Percentiles rank a stretch among this genome's conserved stretches.
Conservation (phyloP, 148 eudicot species). For the Drosera capensis region DNA sequence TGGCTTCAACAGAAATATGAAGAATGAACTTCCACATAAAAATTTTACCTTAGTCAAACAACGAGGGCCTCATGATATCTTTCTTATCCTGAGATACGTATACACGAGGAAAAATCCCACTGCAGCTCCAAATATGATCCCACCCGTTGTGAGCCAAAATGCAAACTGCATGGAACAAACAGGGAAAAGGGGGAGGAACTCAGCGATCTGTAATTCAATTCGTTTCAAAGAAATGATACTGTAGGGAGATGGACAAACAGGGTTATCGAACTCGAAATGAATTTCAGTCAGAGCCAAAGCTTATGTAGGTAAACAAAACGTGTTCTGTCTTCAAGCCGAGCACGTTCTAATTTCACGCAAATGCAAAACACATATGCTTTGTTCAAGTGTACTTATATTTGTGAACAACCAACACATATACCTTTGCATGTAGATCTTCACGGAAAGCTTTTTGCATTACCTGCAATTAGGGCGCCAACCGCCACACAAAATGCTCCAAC, state of each 20-base stretch:
- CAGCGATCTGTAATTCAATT: neutral
- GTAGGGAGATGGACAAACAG: too few relatives aligned
- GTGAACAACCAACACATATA: neutral
- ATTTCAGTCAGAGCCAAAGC: neutral
- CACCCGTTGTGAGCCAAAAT: conserved; percentile 88
- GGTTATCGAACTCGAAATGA: neutral
- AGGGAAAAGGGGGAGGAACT: neutral
- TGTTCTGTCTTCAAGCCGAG: neutral
- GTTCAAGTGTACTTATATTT: neutral
- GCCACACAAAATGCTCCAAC: conserved; percentile 89
- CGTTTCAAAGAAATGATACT: neutral
- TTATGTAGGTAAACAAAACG: neutral
- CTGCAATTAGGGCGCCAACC: conserved; percentile 89
- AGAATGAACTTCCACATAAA: too few relatives aligned
- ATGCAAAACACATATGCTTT: too few relatives aligned
- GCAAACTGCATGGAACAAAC: conserved; percentile 51
- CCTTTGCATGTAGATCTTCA: neutral
- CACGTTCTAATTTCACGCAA: neutral
- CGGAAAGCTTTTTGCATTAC: conserved; percentile 17
- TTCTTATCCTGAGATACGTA: conserved; percentile 64
- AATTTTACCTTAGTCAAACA: too few relatives aligned
- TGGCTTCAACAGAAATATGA: too few relatives aligned
- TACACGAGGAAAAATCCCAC: conserved; percentile 71
- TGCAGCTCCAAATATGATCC: conserved; percentile 64
- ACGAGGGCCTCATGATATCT: conserved; percentile 57